These are phyloP conservation scores for Conticribra weissflogii DNA, from an alignment of 108 stramenopile genomes.

Conservation along the genomic window DNA sequence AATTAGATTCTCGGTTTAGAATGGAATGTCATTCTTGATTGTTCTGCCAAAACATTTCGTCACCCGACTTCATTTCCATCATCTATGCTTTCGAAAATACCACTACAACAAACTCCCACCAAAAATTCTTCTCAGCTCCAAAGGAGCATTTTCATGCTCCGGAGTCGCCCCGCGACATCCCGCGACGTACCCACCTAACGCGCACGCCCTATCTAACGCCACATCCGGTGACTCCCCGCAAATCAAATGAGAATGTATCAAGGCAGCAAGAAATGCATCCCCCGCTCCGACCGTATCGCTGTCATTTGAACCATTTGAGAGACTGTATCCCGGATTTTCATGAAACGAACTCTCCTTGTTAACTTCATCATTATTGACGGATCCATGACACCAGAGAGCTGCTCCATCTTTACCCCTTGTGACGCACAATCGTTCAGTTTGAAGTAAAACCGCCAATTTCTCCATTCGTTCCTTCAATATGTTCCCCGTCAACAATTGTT, in stretches of 20 bases:
- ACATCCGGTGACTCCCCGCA: constrained; percentile 17
- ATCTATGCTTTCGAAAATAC: no score
- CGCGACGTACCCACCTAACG: constrained; percentile 49
- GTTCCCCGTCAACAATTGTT: constrained; percentile 16
- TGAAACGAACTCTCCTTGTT: no score
- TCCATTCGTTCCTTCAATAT: constrained; percentile 36
- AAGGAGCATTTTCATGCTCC: constrained; percentile 43
- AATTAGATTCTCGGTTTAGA: no score
- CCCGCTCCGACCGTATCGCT: constrained; percentile 53
- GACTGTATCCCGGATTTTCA: constrained; percentile 31
- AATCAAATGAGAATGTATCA: constrained; percentile 35
- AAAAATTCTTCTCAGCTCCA: constrained; percentile 34
- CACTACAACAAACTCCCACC: no score
- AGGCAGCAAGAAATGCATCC: constrained; percentile 47
- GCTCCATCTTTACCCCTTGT: constrained; percentile 48
- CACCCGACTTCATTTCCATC: no score
- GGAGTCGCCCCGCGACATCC: constrained; percentile 48
- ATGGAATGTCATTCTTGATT: no score
- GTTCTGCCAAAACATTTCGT: no score
- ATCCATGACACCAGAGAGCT: constrained; percentile 26
- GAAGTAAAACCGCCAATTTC: constrained; percentile 16
- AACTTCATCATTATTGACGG: constrained; percentile 1
- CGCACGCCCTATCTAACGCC: constrained; percentile 40
- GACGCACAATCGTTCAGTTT: constrained; percentile 47
- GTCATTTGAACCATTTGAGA: constrained; percentile 5